Percentiles rank a stretch among this genome's conserved stretches.
phyloP scores from a whole-genome alignment of 306 rosid species.

The Quercus wislizeni region DNA sequence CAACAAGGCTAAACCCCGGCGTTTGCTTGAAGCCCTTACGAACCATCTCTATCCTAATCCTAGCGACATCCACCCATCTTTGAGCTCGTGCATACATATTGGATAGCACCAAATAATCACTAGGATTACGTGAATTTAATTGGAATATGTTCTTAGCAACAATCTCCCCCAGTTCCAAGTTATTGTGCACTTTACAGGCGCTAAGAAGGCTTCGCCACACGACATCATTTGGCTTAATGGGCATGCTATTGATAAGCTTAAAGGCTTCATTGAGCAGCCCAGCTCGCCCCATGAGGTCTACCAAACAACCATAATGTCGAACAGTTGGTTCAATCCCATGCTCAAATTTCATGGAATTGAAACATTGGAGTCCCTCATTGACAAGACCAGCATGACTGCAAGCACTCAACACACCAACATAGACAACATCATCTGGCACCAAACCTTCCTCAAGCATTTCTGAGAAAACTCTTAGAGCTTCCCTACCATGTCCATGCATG shows the following conservation, averaged over 20 bases:
- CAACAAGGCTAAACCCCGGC: constrained; percentile 72
- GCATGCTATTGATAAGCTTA: constrained; percentile 56
- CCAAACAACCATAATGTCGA: constrained; percentile 80
- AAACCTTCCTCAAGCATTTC: constrained; percentile 68
- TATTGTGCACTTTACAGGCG: constrained; percentile 65
- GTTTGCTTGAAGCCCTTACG: constrained; percentile 49
- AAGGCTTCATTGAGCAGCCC: constrained; percentile 71
- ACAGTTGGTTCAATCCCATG: constrained; percentile 62
- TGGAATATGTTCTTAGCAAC: constrained; percentile 53
- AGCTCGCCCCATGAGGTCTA: constrained; percentile 73
- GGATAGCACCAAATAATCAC: constrained; percentile 69
- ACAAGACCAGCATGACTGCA: constrained; percentile 79
- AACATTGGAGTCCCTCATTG: constrained; percentile 52
- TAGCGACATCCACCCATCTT: constrained; percentile 67
- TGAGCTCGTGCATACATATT: constrained; percentile 65
- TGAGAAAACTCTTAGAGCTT: constrained; percentile 62
- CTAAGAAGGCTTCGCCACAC: constrained; percentile 83
- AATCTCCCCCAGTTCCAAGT: constrained; percentile 60
- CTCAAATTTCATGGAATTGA: constrained; percentile 55
- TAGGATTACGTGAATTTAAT: constrained; percentile 42
- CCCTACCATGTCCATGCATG: constrained; percentile 65
- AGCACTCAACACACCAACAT: constrained; percentile 67
- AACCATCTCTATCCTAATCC: constrained; percentile 55
- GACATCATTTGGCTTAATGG: constrained; percentile 54
- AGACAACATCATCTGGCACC: constrained; percentile 58